These are phyloP conservation scores for Cercophora samala DNA, from an alignment of 495 filamentous ascomycete genomes.

Conservation along the genomic window DNA sequence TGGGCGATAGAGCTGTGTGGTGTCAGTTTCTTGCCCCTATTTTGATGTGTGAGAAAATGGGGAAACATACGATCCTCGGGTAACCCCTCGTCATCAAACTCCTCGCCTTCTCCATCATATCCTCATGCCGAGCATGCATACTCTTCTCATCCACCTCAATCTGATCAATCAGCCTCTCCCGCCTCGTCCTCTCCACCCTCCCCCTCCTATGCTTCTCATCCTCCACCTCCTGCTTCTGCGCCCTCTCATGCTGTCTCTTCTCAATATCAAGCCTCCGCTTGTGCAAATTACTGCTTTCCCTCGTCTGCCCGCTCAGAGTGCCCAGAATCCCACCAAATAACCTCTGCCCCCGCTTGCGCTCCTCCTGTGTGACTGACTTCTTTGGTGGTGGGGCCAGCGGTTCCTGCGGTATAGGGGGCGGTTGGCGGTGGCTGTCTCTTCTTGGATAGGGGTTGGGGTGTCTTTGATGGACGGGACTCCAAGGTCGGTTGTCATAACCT, in stretches of 20 bases:
- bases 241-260: slow-evolving; percentile 79
- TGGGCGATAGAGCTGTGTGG: slow-evolving; percentile 76
- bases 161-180: slow-evolving; percentile 64
- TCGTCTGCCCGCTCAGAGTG: slow-evolving; percentile 70
- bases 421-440: not conserved
- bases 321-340: slow-evolving; percentile 87
- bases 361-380: slow-evolving; percentile 58
- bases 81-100: slow-evolving; percentile 70
- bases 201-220: slow-evolving; percentile 64
- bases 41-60: not conserved
- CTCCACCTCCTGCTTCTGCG: slow-evolving; percentile 64
- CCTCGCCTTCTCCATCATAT: slow-evolving; percentile 67
- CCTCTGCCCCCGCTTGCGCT: slow-evolving; percentile 81
- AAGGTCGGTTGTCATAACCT: slow-evolving; percentile 14
- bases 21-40: slow-evolving; percentile 28
- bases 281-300: slow-evolving; percentile 59
- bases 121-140: slow-evolving; percentile 77
- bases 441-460: not conserved
- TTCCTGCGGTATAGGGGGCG: not conserved
- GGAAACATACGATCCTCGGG: slow-evolving; percentile 68
- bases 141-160: slow-evolving; percentile 70
- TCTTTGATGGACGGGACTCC: slow-evolving; percentile 14
- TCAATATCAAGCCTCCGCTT: slow-evolving; percentile 85
- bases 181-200: slow-evolving; percentile 57
- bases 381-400: slow-evolving; percentile 23